Base-by-base conservation (phyloP, 2,329 filamentous ascomycete genomes). In the Paraconiothyrium sp. region DNA sequence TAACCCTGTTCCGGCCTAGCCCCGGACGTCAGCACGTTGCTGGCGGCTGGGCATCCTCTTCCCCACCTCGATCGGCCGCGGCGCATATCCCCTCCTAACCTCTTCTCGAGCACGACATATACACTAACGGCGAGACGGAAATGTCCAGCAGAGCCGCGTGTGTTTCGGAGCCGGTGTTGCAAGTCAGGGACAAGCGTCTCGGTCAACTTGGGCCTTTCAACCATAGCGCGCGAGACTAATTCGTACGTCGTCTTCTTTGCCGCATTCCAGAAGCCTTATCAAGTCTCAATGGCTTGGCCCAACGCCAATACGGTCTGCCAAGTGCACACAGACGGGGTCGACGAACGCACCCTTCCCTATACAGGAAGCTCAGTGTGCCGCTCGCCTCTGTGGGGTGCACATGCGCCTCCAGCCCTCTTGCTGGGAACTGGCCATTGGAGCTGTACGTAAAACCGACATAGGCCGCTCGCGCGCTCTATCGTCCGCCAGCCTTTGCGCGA, bases 361-460 rank as follows among this genome's bases (percentile, higher is more conserved):
- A 59, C 35, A 66, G 65, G 67, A 58, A 69, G 67, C 65, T 67
- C 54, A 52, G 51, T 61, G 57, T 54, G 24, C 4, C 47, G 52
- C 51, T 59, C 52, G 54, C 54, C 52, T n/a, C 27, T 41, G 43
- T 46, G 57, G 56, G 39, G 56, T 50, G 56, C 59, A 61, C 55
- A 60, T 47, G 58, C 49, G 47, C 50, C 43, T 52, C 9, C 11
- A 13, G 39, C 11, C 47, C 50, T 56, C 59, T 20, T 39, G 55
- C 54, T 37, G 58, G 44, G 56, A 69, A 61, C 67, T 56, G 65
- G 67, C 63, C 61, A 67, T 64, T 63, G 67, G 66, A 59, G 64
- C 37, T 50, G 57, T 61, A 64, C 58, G 64, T 62, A 68, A 66
- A 56, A 52, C 39, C n/a, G 49, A 41, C 27, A 54, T 50, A 63